These are phyloP conservation scores for Saksenaea vasiformis DNA, from an alignment of 371 early-diverging fungal species.

Conservation along the genomic window DNA sequence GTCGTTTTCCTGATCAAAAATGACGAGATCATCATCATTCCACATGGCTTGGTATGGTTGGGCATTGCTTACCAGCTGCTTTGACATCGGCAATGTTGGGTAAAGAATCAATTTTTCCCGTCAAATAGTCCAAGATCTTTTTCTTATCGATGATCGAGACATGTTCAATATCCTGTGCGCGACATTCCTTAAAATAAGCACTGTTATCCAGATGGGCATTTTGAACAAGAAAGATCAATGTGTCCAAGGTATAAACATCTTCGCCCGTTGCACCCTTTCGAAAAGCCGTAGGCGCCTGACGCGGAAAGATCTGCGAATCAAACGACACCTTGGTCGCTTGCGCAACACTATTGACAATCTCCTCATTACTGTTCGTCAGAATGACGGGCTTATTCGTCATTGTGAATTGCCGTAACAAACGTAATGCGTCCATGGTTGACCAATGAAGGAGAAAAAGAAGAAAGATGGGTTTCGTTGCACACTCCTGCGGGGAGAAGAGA, in stretches of 20 bases:
- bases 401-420: constrained; percentile 65
- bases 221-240: constrained; percentile 74
- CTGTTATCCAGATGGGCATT: constrained; percentile 67
- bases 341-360: constrained; percentile 52
- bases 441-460: constrained; percentile 1
- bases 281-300: constrained; percentile 62
- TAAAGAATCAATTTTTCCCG: constrained; percentile 60
- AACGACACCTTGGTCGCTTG: constrained; percentile 62
- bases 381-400: constrained; percentile 55
- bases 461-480: neutral
- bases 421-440: constrained; percentile 39
- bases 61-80: constrained; percentile 8
- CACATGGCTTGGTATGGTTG: neutral
- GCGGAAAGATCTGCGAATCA: constrained; percentile 53
- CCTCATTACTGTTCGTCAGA: constrained; percentile 46
- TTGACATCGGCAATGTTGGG: constrained; percentile 36
- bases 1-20: constrained; percentile 29
- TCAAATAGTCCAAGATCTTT: constrained; percentile 74
- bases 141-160: constrained; percentile 76
- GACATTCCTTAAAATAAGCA: constrained; percentile 71
- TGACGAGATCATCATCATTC: neutral
- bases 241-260: constrained; percentile 72
- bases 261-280: constrained; percentile 49
- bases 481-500: neutral
- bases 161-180: constrained; percentile 59